Percentiles rank a stretch among this genome's conserved stretches.
Evolutionary conservation across 2,329 filamentous ascomycete species (phyloP).

Genomic region (Aureobasidium melanogenum): DNA sequence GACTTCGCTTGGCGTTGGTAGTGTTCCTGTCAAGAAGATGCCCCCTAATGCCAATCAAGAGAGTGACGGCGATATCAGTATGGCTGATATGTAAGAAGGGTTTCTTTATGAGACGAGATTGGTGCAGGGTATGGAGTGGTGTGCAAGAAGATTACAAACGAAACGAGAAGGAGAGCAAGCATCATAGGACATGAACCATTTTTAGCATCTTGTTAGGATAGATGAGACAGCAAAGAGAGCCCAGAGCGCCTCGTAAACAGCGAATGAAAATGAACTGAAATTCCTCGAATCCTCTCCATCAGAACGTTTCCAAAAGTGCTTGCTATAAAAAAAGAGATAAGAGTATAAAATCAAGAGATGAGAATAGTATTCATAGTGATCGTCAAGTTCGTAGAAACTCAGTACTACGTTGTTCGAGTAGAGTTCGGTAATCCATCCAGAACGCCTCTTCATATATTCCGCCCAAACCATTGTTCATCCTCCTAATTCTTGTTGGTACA

Average conservation of each 20-base stretch:
- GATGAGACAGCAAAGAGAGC: neutral
- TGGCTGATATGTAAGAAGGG: neutral
- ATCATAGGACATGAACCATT: no score
- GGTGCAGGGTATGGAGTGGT: neutral
- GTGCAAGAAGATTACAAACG: neutral
- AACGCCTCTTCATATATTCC: neutral
- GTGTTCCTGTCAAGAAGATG: constrained; percentile 24
- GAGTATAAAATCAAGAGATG: neutral
- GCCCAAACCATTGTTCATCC: neutral
- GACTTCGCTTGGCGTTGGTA: constrained; percentile 17
- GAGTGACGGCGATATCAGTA: neutral
- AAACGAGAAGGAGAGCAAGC: neutral
- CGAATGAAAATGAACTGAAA: neutral
- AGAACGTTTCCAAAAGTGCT: no score
- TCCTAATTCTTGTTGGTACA: neutral
- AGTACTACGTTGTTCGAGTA: neutral
- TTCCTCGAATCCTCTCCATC: neutral
- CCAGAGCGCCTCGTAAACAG: neutral
- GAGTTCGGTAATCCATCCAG: neutral
- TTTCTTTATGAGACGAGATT: no score
- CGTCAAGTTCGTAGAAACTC: neutral
- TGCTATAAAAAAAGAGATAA: no score
- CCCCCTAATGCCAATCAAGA: neutral
- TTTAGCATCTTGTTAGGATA: neutral
- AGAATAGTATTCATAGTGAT: neutral